Conservation (phyloP, 169 alveolate species). For the Neospora caninum region DNA sequence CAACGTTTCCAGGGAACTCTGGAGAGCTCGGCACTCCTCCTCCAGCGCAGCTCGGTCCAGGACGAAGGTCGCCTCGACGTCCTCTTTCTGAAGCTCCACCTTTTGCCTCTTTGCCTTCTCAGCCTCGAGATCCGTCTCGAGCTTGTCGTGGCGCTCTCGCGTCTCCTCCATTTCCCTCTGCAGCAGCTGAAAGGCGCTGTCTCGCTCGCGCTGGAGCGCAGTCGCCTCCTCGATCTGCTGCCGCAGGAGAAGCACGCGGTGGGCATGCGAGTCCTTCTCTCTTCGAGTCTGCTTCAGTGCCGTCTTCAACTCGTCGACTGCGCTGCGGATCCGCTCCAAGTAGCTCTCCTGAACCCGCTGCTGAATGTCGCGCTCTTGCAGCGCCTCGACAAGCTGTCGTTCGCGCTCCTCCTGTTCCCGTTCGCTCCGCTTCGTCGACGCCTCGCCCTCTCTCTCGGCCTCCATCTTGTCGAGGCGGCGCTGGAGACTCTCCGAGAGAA, state of each 20-base stretch:
- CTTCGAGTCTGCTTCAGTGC: slow-evolving; percentile 10
- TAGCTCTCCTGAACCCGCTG: not conserved
- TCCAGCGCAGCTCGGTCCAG: not conserved
- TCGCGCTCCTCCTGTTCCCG: not conserved
- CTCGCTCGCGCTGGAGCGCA: not conserved
- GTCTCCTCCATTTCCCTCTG: not conserved
- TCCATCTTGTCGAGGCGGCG: not conserved
- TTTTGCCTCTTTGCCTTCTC: slow-evolving; percentile 6
- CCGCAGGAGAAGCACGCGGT: not conserved
- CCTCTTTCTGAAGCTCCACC: slow-evolving; percentile 1
- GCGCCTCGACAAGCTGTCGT: not conserved
- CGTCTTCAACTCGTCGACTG: not conserved
- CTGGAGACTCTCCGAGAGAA: not conserved
- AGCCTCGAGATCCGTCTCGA: not conserved
- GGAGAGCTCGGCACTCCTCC: slow-evolving; percentile 6
- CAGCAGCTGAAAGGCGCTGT: not conserved
- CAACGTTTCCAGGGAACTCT: not conserved
- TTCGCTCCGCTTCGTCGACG: not conserved
- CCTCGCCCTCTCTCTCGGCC: not conserved
- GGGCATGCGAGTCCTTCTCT: not conserved
- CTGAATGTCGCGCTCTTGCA: not conserved
- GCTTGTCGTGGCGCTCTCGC: not conserved
- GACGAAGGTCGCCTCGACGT: slow-evolving; percentile 1
- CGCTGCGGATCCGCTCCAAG: slow-evolving; percentile 14
- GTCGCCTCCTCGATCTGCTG: not conserved